Evolutionary conservation across 257 asterid species (phyloP), one percentile per base, ranked within the genome.

Genomic region (Marsdenia floribunda): DNA sequence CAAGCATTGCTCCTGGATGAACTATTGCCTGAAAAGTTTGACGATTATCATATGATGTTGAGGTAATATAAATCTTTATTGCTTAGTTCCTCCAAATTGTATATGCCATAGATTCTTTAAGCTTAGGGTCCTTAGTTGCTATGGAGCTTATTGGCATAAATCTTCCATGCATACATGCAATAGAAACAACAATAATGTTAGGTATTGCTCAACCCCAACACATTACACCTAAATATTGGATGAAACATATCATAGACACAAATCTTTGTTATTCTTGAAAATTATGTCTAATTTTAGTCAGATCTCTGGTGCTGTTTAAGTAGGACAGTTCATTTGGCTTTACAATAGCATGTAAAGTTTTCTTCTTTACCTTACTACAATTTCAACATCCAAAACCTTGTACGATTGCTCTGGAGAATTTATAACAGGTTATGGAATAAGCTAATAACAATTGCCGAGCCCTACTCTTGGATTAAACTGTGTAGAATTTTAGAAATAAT

Each of bases 11-110:
- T 93, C 80, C 81, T 89, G 86, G 97, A 93, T 74, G 98, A 93
- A 82, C 75, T 90, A 81, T 89, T 93, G 15, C 94, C 93, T 1
- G 93, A 88, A 69, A 90, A 89, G 78, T 90, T 90, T 73, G 97
- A 91, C 75, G 97, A 91, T 84, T 93, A 93, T 87, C 96, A 91
- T 78, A 88, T 89, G 92, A 90, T 89, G 97, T 78, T 93, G 85
- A 93, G 98, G 98, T 93, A 71, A 29, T 29, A 50, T 83, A 19
- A 79, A 70, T 33, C 35, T 75, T 69, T 38, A 46, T 68, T 66
- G 75, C 47, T 72, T 58, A 77, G n/a, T 63, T 65, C 70, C 44
- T 70, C 74, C 58, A 16, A 76, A 14, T 29, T 54, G 71, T 66
- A 24, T 38, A 52, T 53, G 69, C 35, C 3, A 38, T 38, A 53